phyloP scores from a whole-genome alignment of 139 green algal genomes.

The Mesotaenium endlicherianum region DNA sequence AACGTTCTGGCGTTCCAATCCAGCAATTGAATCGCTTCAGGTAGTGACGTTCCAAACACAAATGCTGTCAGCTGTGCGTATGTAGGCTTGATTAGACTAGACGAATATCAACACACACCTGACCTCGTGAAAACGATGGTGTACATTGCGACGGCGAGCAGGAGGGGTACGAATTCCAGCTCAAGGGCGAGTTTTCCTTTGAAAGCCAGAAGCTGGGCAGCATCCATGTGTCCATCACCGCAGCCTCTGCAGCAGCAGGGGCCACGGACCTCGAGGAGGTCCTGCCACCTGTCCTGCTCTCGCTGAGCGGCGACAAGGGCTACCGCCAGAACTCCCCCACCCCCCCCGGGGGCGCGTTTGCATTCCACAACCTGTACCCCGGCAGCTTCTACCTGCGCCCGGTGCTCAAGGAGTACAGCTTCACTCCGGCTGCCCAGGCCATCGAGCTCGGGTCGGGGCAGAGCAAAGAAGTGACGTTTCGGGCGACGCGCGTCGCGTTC shows the following conservation, averaged over 20 bases:
- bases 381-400: constrained; percentile 41
- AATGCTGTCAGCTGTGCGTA: no score
- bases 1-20: no score
- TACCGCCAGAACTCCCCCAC: constrained; percentile 26
- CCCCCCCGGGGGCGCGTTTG: background rate
- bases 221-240: constrained; percentile 16
- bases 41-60: no score
- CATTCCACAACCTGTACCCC: constrained; percentile 38
- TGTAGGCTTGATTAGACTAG: no score
- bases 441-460: constrained; percentile 22
- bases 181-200: constrained; percentile 22
- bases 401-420: constrained; percentile 50
- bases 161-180: constrained; percentile 14
- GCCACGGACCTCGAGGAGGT: background rate
- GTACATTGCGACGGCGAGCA: no score
- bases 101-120: no score
- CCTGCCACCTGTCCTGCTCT: constrained; percentile 40
- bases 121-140: no score
- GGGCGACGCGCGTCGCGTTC: constrained; percentile 31
- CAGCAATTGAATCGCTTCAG: no score
- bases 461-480: constrained; percentile 29
- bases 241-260: background rate
- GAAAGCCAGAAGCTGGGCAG: constrained; percentile 36
- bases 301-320: constrained; percentile 26
- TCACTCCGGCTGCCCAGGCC: constrained; percentile 15